Base-by-base conservation (phyloP, 148 eudicot species). In the Chenopodium quinoa region DNA sequence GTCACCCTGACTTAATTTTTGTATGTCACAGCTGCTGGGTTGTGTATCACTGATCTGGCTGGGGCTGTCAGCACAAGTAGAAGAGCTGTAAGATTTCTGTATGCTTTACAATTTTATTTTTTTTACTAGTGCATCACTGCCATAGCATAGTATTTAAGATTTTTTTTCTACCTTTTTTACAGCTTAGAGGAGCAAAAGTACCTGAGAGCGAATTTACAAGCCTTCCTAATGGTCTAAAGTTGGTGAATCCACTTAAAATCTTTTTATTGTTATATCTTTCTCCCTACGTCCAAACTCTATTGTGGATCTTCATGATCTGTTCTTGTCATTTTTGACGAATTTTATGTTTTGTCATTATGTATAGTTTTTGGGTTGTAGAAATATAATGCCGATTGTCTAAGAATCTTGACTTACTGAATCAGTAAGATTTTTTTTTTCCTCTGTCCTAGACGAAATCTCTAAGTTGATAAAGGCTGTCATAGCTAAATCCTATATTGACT, bases 211-310 rank as follows among this genome's bases (percentile, higher is more conserved):
- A 95, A 50, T 95, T 78, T 80, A 88, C 63, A 85, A 85, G 91
- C 78, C 97, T 95, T 78, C 91, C 94, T 47, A 93, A 91, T 85
- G 98, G 98, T 83, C 88, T 95, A 88, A 95, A 93, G 98, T 95
- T 76, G 86, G 98, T 90, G 71, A 40, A 40, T 63, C 76, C 31
- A 54, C 56, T 63, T 37, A 9, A 79, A 34, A 20, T 81, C 46
- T 64, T 46, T 74, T 80, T n/a, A 23, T 22, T 31, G 9, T 63
- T 62, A 11, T 1, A 54, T 47, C 63, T 71, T 75, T 58, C n/a
- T 20, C 8, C 14, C 70, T 74, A 46, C 22, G 34, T 79, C 47
- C 10, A 13, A n/a, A 56, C n/a, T 69, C 20, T 83, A 17, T 2
- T 56, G 22, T 34, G 25, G 23, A 3, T 52, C 60, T 52, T 68